Percentiles rank a stretch among this genome's conserved stretches.
Evolutionary conservation across 805 yeast genomes (phyloP).

Genomic region (Candida ovalis): DNA sequence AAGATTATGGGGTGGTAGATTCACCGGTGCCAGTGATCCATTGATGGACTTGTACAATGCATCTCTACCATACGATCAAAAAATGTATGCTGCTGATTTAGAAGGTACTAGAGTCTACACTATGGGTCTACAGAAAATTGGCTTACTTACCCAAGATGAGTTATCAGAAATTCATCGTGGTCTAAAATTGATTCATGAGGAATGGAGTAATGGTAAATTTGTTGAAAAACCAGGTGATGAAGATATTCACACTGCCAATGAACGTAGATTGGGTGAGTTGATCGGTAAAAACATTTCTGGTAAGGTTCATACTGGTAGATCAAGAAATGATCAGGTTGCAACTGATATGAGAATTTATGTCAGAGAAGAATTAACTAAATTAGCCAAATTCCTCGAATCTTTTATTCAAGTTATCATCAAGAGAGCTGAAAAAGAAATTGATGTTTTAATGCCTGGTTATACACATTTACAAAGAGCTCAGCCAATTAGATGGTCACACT

Average conservation of each 20-base stretch:
- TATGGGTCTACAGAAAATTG: slow-evolving; percentile 75
- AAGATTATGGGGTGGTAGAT: slow-evolving; percentile 97
- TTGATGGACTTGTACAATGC: slow-evolving; percentile 97
- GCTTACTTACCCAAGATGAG: slow-evolving; percentile 70
- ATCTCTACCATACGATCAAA: slow-evolving; percentile 91
- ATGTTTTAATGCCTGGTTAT: slow-evolving; percentile 96
- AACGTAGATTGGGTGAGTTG: slow-evolving; percentile 93
- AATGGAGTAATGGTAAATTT: slow-evolving; percentile 73
- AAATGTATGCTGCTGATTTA: slow-evolving; percentile 91
- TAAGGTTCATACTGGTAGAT: slow-evolving; percentile 98
- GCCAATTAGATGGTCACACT: slow-evolving; percentile 99
- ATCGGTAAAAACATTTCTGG: slow-evolving; percentile 94
- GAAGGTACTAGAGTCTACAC: slow-evolving; percentile 95
- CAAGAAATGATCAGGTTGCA: slow-evolving; percentile 98
- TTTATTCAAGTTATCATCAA: slow-evolving; percentile 63
- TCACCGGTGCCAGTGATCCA: slow-evolving; percentile 96
- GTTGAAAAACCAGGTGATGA: slow-evolving; percentile 87
- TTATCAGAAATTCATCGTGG: slow-evolving; percentile 81
- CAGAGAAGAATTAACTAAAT: slow-evolving; percentile 67
- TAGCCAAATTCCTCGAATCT: slow-evolving; percentile 51
- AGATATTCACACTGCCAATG: slow-evolving; percentile 98
- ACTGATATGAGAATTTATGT: slow-evolving; percentile 98
- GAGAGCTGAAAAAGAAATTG: slow-evolving; percentile 84
- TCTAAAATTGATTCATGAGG: slow-evolving; percentile 61
- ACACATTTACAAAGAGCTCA: slow-evolving; percentile 98